phyloP scores from a whole-genome alignment of 139 green algal species.

The Coccomyxa sp. region DNA sequence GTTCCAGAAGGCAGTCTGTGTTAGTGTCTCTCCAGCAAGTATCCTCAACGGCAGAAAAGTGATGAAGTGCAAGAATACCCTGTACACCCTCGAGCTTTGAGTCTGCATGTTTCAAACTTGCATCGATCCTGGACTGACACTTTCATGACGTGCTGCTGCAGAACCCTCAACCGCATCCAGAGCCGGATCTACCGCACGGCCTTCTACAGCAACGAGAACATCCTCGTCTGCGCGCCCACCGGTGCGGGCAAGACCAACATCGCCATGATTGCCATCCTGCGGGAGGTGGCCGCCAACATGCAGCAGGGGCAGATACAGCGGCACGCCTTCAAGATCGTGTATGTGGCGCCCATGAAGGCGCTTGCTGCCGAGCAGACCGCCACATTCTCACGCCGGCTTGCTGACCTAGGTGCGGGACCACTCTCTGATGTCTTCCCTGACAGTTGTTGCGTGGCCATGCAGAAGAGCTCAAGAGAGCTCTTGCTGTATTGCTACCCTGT shows the following conservation, averaged over 20 bases:
- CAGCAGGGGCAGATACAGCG: slow-evolving; percentile 60
- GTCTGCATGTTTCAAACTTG: no score
- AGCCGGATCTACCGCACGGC: slow-evolving; percentile 78
- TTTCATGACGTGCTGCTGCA: background rate
- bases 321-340: slow-evolving; percentile 86
- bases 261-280: slow-evolving; percentile 95
- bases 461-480: no score
- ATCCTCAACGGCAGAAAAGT: no score
- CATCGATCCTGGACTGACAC: no score
- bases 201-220: slow-evolving; percentile 85
- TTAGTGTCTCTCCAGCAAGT: no score
- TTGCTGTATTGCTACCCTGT: background rate
- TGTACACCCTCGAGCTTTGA: no score
- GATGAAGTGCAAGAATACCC: no score
- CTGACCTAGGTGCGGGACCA: slow-evolving; percentile 75
- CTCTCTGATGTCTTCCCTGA: no score
- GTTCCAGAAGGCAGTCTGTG: no score
- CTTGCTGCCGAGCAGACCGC: slow-evolving; percentile 84
- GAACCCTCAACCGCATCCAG: slow-evolving; percentile 92
- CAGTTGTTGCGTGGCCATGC: no score
- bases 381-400: slow-evolving; percentile 82
- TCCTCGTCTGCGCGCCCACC: slow-evolving; percentile 86
- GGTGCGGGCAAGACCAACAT: slow-evolving; percentile 99
- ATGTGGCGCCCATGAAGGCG: slow-evolving; percentile 99
- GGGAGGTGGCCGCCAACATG: slow-evolving; percentile 79